phyloP scores from a whole-genome alignment of 495 filamentous ascomycete species.

The Penicillium maclennaniae region DNA sequence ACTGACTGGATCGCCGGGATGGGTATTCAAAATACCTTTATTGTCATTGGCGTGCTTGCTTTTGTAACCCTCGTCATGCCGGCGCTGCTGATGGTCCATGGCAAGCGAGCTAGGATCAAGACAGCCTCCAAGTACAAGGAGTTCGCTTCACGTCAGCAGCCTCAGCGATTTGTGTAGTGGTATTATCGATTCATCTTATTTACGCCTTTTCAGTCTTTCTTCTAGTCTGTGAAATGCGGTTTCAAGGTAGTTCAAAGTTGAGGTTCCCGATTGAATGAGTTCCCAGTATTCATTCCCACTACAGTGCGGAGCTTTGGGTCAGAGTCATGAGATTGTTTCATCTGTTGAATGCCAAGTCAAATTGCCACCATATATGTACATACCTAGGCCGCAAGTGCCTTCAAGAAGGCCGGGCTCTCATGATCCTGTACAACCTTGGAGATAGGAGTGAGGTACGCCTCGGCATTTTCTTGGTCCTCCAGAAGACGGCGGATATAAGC shows the following conservation, averaged over 20 bases:
- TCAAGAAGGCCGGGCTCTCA: slow-evolving; percentile 50
- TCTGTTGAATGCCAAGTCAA: neutral
- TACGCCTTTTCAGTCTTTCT: too few relatives aligned
- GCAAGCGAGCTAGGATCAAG: slow-evolving; percentile 9
- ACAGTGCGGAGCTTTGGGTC: neutral
- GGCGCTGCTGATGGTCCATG: slow-evolving; percentile 10
- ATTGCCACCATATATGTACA: neutral
- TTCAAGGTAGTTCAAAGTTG: too few relatives aligned
- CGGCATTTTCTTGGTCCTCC: slow-evolving; percentile 30
- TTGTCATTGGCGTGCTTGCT: slow-evolving; percentile 12
- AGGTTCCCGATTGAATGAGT: too few relatives aligned
- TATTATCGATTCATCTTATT: too few relatives aligned
- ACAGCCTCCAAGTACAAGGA: slow-evolving; percentile 10
- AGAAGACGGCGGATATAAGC: slow-evolving; percentile 49
- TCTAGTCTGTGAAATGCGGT: too few relatives aligned
- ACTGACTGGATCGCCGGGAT: slow-evolving; percentile 13
- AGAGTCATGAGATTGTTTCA: neutral
- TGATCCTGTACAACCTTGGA: slow-evolving; percentile 51
- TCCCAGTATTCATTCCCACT: neutral
- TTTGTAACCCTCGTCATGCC: slow-evolving; percentile 9
- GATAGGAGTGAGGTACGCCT: slow-evolving; percentile 46
- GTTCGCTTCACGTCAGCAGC: slow-evolving; percentile 6
- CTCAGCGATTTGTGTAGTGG: neutral
- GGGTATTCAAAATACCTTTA: slow-evolving; percentile 20
- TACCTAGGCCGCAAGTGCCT: slow-evolving; percentile 22